Base-by-base conservation (phyloP, 805 yeast species). In the Spathaspora boniae region DNA sequence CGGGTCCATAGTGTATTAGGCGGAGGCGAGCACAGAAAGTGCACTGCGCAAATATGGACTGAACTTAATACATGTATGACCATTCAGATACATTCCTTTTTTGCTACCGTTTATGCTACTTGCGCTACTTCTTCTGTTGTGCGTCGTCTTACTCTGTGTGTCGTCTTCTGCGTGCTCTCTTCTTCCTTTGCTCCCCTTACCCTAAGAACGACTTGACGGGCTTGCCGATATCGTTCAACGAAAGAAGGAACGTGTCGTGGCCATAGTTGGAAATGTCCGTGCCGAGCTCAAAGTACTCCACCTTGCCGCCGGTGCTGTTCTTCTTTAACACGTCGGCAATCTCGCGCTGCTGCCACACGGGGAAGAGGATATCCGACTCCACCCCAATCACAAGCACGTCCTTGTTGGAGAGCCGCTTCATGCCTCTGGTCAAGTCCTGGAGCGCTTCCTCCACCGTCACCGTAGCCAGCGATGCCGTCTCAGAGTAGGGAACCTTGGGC, bases 321-420 rank as follows among this genome's bases (percentile, higher is more conserved):
- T 53, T 59, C 34, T 55, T 61, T 31, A 89, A 67, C 24, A 78
- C 75, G 11, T 76, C 74, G 19, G 78, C 80, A 38, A 86, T 79
- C 54, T 89, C 96, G 38, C 80, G 62, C 60, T 89, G 97, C 63
- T 89, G 97, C 95, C 96, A 86, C 24, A 82, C 86, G 1, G 97
- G 97, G 68, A 89, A 89, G 34, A 89, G 68, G 26, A 85, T 84
- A 55, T 89, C 97, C 1, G 93, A 82, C 53, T 86, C 93, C n/a
- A 88, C 96, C 8, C 97, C 97, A 34, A 89, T 73, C 4, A 89
- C 86, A 37, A 89, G 65, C 3, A 85, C 70, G 22, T 83, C 79
- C 41, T 79, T 77, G 44, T 80, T 68, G 1, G 82, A 68, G 38
- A 89, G 64, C 18, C 75, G 74, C 20, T 54, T 49, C 68, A 89